A percentile compares a stretch with the other conserved stretches of the same genome.
phyloP scores from a whole-genome alignment of 306 rosid species.

The Nissolia schottii region DNA sequence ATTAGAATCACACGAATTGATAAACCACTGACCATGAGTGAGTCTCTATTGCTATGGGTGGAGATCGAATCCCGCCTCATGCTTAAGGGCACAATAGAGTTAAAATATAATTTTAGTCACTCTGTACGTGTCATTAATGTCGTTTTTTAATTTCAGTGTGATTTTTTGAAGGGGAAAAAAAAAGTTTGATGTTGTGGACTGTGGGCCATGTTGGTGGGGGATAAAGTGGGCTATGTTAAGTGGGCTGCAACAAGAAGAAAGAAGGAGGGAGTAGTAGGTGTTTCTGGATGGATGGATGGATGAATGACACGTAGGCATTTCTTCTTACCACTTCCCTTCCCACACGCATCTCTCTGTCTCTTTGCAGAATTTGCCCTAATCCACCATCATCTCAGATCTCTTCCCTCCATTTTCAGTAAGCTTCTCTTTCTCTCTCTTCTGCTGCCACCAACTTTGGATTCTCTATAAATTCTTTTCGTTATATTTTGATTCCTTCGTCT shows the following conservation, averaged over 20 bases:
- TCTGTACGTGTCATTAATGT: too few species aligned
- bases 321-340: neutral
- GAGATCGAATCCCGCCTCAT: too few species aligned
- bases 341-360: neutral
- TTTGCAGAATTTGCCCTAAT: constrained; percentile 14
- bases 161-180: neutral
- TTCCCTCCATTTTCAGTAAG: constrained; percentile 29
- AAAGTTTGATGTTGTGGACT: neutral
- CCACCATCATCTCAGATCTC: constrained; percentile 9
- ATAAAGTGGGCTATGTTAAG: neutral
- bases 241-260: neutral
- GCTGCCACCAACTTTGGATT: neutral
- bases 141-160: too few species aligned
- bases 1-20: too few species aligned
- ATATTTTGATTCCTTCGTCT: neutral
- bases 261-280: neutral
- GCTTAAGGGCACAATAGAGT: too few species aligned
- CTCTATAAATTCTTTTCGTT: neutral
- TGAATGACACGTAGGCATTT: constrained; percentile 2
- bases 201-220: neutral
- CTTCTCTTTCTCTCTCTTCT: neutral
- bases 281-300: neutral
- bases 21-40: too few species aligned
- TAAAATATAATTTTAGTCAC: too few species aligned
- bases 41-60: too few species aligned